Conservation (phyloP, 129 eudicot genomes). For the Centella asiatica region DNA sequence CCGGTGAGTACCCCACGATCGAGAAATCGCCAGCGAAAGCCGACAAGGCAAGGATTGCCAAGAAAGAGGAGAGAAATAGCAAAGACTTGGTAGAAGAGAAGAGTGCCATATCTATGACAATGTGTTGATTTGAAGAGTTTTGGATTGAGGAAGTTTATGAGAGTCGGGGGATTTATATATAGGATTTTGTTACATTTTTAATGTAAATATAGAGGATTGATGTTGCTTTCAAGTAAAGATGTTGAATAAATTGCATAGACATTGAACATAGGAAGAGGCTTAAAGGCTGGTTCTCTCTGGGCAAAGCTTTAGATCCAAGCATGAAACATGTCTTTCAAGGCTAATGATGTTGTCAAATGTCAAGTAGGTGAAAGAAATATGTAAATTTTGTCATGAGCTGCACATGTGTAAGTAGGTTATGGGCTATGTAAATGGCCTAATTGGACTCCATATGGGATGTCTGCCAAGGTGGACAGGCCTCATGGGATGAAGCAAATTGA, state of each 20-base stretch:
- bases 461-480: neutral
- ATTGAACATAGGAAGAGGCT: constrained; percentile 28
- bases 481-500: too few relatives aligned
- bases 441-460: neutral
- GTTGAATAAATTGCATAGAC: constrained; percentile 11
- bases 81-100: constrained; percentile 16
- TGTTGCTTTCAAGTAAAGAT: constrained; percentile 70
- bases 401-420: too few relatives aligned
- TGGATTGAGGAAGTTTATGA: constrained; percentile 15
- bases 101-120: constrained; percentile 40
- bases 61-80: constrained; percentile 24
- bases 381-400: neutral
- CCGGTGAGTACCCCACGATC: constrained; percentile 75
- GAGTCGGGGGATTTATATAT: constrained; percentile 26
- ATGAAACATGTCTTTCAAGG: constrained; percentile 9
- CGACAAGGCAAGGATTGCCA: constrained; percentile 29
- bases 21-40: constrained; percentile 54
- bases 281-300: constrained; percentile 55
- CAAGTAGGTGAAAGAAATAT: neutral
- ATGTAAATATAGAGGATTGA: neutral
- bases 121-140: neutral
- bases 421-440: neutral
- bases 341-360: neutral
- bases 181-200: constrained; percentile 14
- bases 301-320: constrained; percentile 53